Base-by-base conservation (phyloP, 2,329 filamentous ascomycete species). In the Colletotrichum coccodes region DNA sequence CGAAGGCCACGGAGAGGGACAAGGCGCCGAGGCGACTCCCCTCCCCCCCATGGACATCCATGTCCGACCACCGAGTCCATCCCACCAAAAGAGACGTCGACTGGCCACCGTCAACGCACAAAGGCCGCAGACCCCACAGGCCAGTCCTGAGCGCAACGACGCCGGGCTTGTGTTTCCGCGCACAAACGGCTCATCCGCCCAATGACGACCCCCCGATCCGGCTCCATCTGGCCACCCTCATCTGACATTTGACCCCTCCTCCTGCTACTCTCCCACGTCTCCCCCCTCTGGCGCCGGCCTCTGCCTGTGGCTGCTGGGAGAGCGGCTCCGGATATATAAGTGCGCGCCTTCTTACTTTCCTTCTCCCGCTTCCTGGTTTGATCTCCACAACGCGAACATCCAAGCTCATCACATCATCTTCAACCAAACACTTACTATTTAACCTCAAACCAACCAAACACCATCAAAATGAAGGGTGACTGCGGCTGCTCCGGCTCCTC, bases 381-480 rank as follows among this genome's bases (percentile, higher is more conserved):
- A 59, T 44, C 67, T 57, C 67, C 61, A 60, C 56, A 57, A 53
- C 62, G 62, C 38, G 36, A 57, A 52, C 36, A 70, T 59, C 3
- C 61, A 70, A 42, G 28, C 11, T 21, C 30, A 70, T 53, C 52
- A 70, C 50, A 47, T 44, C 57, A 70, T 56, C 23, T 46, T 30
- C 47, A 61, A 54, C 30, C 11, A 21, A 68, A 59, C n/a, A 54
- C 47, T 57, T 58, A 26, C 16, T 11, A 36, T 36, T 50, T 26
- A 64, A 44, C 18, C 40, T 53, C 52, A 57, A 62, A 11, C 64
- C 44, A 67, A 62, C 61, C 47, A 70, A 52, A 32, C 26, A 71
- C 63, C 70, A 70, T 67, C 70, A 72, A 72, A 69, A 72, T 72
- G 71, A 72, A 72, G 71, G 71, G 71, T 67, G 71, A 72, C 67